Base-by-base conservation (phyloP, 345 rosid species). In the Corchorus capsularis region DNA sequence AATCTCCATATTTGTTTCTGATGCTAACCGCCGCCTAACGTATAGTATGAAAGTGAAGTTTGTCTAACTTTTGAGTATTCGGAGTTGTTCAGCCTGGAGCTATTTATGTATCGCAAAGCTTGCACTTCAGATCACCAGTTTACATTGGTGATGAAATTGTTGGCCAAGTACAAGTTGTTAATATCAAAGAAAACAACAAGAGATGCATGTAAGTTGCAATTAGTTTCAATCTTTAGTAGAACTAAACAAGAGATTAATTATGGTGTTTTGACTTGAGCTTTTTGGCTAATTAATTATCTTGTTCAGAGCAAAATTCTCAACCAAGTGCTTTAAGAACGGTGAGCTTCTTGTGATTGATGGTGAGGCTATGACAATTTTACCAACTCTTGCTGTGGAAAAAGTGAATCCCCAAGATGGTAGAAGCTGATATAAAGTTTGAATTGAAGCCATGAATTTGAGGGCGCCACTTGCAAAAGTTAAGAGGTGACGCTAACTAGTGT, bases 71-170 rank as follows among this genome's bases (percentile, higher is more conserved):
- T 47, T 11, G 49, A 50, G 47, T 20, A 16, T 52, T 15, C 35
- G 55, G 4, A 12, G 41, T 41, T 71, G 70, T 77, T 70, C 62
- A 96, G 97, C 96, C 98, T 41, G 94, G 98, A 85, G 97, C 97
- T 41, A 77, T 93, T 17, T 92, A 96, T 77, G 90, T 83, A 64
- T 92, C 97, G 62, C 98, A 93, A 75, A 89, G 83, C 83, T 81
- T 92, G 88, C 88, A 87, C 80, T 96, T 92, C 80, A 89, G 85
- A 79, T 83, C 79, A 35, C 99, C 98, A 0, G 94, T 92, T 60
- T 91, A 86, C 78, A 17, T 87, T 19, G 96, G 94, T 10, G 96
- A 95, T 52, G 91, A 87, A 78, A 79, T 93, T 79, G 53, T 71
- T 3, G 91, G 93, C 7, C 81, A 84, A 79, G 83, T 93, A 39